A percentile compares a stretch with the other conserved stretches of the same genome.
phyloP scores from a whole-genome alignment of 805 yeast species.

The Lipomyces sp. region DNA sequence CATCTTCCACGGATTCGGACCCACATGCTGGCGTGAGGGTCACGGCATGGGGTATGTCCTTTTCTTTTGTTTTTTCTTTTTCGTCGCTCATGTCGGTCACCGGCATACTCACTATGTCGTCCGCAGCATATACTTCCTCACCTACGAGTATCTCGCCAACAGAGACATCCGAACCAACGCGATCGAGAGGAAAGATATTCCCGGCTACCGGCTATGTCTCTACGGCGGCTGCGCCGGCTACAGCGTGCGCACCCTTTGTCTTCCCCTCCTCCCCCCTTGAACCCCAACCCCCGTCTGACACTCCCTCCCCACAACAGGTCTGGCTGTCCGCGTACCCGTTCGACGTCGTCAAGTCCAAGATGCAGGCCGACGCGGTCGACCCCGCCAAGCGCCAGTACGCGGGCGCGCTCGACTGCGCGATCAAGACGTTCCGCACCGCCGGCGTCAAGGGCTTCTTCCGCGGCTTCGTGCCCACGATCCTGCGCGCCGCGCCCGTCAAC shows the following conservation, averaged over 20 bases:
- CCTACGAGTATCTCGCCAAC: conserved; percentile 84
- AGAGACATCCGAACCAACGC: conserved; percentile 49
- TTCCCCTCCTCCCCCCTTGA: neutral
- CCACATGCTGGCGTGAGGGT: conserved; percentile 80
- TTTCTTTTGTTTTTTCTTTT: neutral
- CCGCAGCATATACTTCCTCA: conserved; percentile 63
- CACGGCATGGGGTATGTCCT: conserved; percentile 69
- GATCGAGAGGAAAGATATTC: conserved; percentile 64
- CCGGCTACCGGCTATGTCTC: conserved; percentile 80
- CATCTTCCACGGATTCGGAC: conserved; percentile 74
- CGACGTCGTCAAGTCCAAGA: conserved; percentile 84
- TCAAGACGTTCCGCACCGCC: conserved; percentile 49
- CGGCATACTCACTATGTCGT: neutral
- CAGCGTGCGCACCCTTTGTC: conserved; percentile 37
- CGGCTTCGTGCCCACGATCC: conserved; percentile 87
- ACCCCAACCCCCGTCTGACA: neutral
- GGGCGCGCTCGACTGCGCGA: conserved; percentile 57
- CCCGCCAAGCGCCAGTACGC: conserved; percentile 58
- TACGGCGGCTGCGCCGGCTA: conserved; percentile 93
- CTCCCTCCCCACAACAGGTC: too few relatives aligned
- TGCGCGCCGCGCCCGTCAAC: conserved; percentile 97
- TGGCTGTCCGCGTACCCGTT: conserved; percentile 86
- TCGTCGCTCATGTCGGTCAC: neutral
- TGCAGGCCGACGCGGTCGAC: conserved; percentile 71
- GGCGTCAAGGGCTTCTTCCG: conserved; percentile 80